phyloP scores from a whole-genome alignment of 2,329 filamentous ascomycete genomes.

The Lecanosticta acicola region DNA sequence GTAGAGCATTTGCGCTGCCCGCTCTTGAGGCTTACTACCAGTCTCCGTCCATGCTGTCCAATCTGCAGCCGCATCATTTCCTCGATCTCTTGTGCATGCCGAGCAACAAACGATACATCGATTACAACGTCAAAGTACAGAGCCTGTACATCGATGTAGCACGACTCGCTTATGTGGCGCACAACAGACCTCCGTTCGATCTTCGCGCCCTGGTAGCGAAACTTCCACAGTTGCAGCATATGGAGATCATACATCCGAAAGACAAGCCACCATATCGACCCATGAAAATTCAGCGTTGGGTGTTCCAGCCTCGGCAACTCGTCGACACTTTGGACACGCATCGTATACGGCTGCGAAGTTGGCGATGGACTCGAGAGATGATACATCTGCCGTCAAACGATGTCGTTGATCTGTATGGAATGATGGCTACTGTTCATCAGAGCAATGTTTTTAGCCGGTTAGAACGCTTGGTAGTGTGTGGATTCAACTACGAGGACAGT shows the following conservation, averaged over 20 bases:
- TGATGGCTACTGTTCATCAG: conserved; percentile 34
- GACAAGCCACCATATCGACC: conserved; percentile 65
- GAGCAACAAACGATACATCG: conserved; percentile 34
- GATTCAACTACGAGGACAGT: conserved; percentile 28
- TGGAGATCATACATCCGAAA: conserved; percentile 66
- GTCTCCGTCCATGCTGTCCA: conserved; percentile 27
- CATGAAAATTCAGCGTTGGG: conserved; percentile 54
- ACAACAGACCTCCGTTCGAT: conserved; percentile 50
- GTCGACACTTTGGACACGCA: conserved; percentile 57
- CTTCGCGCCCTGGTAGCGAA: conserved; percentile 55
- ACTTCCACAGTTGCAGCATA: conserved; percentile 60
- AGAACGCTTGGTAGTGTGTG: conserved; percentile 53
- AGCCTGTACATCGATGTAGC: conserved; percentile 64
- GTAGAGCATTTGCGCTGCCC: conserved; percentile 32
- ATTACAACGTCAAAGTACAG: conserved; percentile 67
- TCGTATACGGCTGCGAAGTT: conserved; percentile 43
- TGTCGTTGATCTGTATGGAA: conserved; percentile 20
- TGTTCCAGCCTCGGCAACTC: conserved; percentile 57
- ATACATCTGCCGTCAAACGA: conserved; percentile 16
- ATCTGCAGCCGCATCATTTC: conserved; percentile 29
- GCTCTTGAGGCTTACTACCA: conserved; percentile 36
- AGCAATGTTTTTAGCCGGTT: conserved; percentile 49
- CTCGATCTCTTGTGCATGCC: conserved; percentile 27
- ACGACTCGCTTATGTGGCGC: conserved; percentile 50
- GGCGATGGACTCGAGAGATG: conserved; percentile 48